Evolutionary conservation across 2,329 filamentous ascomycete genomes (phyloP).

Genomic region (Aspergillus thermomutatus): DNA sequence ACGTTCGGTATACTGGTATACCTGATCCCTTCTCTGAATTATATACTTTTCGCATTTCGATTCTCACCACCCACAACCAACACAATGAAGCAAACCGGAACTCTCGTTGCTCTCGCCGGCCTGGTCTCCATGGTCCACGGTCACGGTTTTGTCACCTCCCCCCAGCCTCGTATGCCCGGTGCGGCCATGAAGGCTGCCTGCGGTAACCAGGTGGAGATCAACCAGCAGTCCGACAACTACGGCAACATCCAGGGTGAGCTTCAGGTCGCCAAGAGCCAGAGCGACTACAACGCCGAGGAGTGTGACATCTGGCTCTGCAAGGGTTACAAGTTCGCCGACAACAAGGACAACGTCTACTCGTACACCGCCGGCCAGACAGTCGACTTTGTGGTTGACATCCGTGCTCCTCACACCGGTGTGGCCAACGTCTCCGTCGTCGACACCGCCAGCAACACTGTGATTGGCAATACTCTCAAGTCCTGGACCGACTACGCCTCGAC

Average conservation of each 20-base stretch:
- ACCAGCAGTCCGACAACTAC: constrained; percentile 52
- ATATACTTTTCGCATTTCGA: constrained; percentile 11
- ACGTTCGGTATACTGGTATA: constrained; percentile 23
- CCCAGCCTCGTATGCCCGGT: constrained; percentile 50
- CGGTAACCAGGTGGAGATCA: constrained; percentile 53
- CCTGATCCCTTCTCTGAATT: constrained; percentile 15
- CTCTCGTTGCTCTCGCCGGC: constrained; percentile 42
- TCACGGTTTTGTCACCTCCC: constrained; percentile 53
- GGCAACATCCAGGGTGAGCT: constrained; percentile 57
- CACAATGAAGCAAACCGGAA: constrained; percentile 44
- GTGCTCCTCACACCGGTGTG: constrained; percentile 46
- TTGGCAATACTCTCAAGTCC: constrained; percentile 33
- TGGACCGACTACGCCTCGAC: constrained; percentile 32
- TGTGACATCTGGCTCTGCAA: constrained; percentile 58
- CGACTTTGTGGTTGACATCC: constrained; percentile 43
- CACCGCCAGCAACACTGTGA: constrained; percentile 40
- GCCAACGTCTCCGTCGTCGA: constrained; percentile 52
- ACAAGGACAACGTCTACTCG: constrained; percentile 50
- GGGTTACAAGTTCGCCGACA: constrained; percentile 57
- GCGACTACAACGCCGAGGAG: constrained; percentile 45
- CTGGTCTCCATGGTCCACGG: constrained; percentile 47
- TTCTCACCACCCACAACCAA: not conserved
- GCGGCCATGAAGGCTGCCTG: constrained; percentile 51
- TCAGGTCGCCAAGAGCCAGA: constrained; percentile 47
- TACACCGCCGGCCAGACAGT: constrained; percentile 49